Evolutionary conservation across 2,329 filamentous ascomycete genomes (phyloP).

Genomic region (Juglanconis sp.): DNA sequence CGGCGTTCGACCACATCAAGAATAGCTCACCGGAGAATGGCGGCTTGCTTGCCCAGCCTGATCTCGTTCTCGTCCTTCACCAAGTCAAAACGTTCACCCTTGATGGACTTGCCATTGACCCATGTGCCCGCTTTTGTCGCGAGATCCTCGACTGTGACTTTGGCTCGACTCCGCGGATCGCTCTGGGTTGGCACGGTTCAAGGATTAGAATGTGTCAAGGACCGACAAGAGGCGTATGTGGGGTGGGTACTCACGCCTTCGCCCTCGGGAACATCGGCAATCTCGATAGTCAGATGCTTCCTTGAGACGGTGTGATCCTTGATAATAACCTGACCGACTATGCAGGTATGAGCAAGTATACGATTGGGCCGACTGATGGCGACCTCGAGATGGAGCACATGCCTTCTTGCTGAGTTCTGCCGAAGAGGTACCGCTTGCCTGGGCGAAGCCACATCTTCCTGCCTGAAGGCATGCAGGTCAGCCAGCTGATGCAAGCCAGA

Average conservation of each 20-base stretch:
- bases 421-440: conserved; percentile 81
- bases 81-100: conserved; percentile 58
- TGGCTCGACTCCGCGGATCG: conserved; percentile 62
- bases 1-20: not conserved
- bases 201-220: conserved; percentile 4
- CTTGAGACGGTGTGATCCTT: conserved; percentile 81
- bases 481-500: not conserved
- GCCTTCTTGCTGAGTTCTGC: conserved; percentile 69
- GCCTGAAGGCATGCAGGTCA: conserved; percentile 37
- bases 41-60: conserved; percentile 67
- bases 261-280: conserved; percentile 62
- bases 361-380: conserved; percentile 19
- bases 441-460: conserved; percentile 81
- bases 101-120: conserved; percentile 70
- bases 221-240: not conserved
- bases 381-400: conserved; percentile 17
- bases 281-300: conserved; percentile 77
- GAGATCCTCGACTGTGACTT: conserved; percentile 71
- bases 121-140: conserved; percentile 81
- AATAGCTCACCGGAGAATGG: conserved; percentile 53
- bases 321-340: conserved; percentile 67
- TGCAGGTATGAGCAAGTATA: conserved; percentile 16
- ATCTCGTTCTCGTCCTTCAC: conserved; percentile 59
- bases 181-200: conserved; percentile 38
- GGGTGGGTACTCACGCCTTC: conserved; percentile 56